Evolutionary conservation across 139 green algal genomes (phyloP).

Genomic region (Coelastrella sp.): DNA sequence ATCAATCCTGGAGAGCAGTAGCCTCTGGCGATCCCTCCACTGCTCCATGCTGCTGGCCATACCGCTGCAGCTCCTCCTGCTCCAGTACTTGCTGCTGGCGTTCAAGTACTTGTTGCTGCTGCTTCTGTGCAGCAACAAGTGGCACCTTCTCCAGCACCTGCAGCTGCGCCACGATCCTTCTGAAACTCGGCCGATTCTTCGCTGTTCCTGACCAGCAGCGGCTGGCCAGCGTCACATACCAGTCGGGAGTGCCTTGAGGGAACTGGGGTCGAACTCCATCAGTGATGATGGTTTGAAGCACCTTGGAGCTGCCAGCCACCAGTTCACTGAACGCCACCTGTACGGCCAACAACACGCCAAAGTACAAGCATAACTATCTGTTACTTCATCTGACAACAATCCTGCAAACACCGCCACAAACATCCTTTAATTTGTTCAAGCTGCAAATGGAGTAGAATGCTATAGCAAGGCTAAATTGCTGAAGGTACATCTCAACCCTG

Average conservation of each 20-base stretch:
- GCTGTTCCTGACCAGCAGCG: constrained; percentile 52
- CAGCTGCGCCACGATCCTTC: constrained; percentile 51
- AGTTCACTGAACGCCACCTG: constrained; percentile 40
- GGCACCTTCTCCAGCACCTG: constrained; percentile 17
- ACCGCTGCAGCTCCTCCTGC: too few relatives aligned
- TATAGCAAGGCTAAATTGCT: background rate
- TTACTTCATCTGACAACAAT: too few relatives aligned
- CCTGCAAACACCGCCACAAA: too few relatives aligned
- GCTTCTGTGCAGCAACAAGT: background rate
- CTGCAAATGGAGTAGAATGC: background rate
- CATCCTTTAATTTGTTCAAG: too few relatives aligned
- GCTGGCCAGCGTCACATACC: constrained; percentile 52
- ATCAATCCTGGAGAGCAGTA: too few relatives aligned
- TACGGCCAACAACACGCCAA: background rate
- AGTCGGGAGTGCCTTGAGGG: constrained; percentile 20
- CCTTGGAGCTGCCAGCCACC: constrained; percentile 13
- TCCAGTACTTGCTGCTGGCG: too few relatives aligned
- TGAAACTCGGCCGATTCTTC: constrained; percentile 56
- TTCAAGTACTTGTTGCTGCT: too few relatives aligned
- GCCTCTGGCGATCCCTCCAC: too few relatives aligned
- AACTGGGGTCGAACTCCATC: constrained; percentile 57
- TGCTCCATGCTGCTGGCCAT: too few relatives aligned
- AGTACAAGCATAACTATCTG: too few relatives aligned
- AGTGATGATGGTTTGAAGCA: constrained; percentile 56
- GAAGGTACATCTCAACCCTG: background rate